Evolutionary conservation across 257 asterid genomes (phyloP), one percentile per base, ranked within the genome.

Genomic region (Solanum rostratum): DNA sequence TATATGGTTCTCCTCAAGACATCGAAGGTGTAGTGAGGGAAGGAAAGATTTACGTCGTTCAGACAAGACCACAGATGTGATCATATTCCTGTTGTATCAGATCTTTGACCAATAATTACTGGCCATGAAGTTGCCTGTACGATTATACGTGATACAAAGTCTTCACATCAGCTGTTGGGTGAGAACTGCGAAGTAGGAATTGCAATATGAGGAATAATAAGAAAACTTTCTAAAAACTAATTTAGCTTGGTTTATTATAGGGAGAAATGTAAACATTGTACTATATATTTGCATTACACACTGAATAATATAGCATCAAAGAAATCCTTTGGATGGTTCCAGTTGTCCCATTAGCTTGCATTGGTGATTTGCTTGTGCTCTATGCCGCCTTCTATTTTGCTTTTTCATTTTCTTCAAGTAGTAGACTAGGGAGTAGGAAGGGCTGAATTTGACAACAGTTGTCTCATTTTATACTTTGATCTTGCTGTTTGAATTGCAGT

Each of bases 1-100:
- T 96, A 27, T 93, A 93, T 45, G 97, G 99, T 53, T 90, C 97
- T 74, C 91, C 99, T 70, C 99, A 97, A 88, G 99, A 94, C 84
- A 95, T 95, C 50, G 99, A 97, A 89, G 98, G 99, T 55, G 99
- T 91, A 9, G 98, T 97, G 68, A 92, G 89, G 90, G 98, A 95
- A 24, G 98, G 98, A 8, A 89, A 95, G 83, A 90, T 97, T 45
- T 97, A 93, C 59, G 98, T 97, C 33, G 99, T 97, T 88, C 99
- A 97, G 92, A 97, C 99, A 69, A 92, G 99, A 85, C 98, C 99
- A 3, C 99, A 94, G 82, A 91, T 95, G 97, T 97, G 92, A 94
- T 85, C 82, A 27, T 78, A 29, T 50, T 50, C 15, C 15, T 2
- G 11, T 27, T 27, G 45, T 27, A 78, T 50, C 46, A 27, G 45